Conservation (phyloP, 345 rosid genomes). For the Gossypium longicalyx region DNA sequence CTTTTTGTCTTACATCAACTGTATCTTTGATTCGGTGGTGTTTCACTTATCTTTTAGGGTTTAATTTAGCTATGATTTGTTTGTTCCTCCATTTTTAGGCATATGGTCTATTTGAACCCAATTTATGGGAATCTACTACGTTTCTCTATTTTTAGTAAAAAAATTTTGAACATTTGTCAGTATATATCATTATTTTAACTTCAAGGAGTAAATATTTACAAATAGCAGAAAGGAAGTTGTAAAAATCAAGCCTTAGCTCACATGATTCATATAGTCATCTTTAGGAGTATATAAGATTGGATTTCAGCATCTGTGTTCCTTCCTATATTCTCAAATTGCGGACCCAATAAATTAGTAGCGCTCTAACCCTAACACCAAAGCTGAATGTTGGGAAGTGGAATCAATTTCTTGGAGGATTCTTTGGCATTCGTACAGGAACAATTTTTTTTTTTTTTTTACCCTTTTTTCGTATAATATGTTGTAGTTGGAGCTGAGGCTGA, state of each 20-base stretch:
- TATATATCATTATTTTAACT: no score
- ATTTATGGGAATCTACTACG: neutral
- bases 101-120: neutral
- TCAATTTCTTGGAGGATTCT: neutral
- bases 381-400: neutral
- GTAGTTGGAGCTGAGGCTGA: constrained; percentile 63
- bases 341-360: neutral
- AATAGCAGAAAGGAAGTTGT: neutral
- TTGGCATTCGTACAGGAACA: neutral
- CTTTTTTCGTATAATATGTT: neutral
- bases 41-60: neutral
- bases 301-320: no score
- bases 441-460: neutral
- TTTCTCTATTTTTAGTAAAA: no score
- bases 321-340: neutral
- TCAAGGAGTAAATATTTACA: neutral
- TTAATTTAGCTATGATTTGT: neutral
- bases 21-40: neutral
- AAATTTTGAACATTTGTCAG: no score
- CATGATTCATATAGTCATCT: no score
- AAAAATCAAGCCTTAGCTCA: neutral
- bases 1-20: no score
- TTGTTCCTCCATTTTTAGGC: neutral
- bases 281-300: no score
- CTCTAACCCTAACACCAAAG: no score